A percentile compares a stretch with the other conserved stretches of the same genome.
Evolutionary conservation across 2,329 filamentous ascomycete species (phyloP).

Genomic region (Oidium heveae): DNA sequence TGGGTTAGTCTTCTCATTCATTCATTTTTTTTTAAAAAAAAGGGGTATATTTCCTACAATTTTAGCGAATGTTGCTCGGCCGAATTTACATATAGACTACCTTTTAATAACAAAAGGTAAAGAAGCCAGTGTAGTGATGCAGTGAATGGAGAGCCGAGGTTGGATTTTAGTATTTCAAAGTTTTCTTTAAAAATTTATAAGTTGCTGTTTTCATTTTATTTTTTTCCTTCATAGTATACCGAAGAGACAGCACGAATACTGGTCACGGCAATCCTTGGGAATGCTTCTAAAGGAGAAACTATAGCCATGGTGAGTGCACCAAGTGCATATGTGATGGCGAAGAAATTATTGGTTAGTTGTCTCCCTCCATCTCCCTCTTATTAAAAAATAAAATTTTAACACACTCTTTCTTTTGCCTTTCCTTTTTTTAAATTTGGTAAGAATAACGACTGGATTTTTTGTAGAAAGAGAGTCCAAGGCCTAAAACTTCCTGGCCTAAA

Average conservation of each 20-base stretch:
- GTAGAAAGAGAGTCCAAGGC: background rate
- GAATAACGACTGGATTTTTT: background rate
- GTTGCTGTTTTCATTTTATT: background rate
- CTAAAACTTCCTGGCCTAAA: constrained; percentile 22
- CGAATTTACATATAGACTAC: too few relatives aligned
- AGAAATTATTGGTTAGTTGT: constrained; percentile 35
- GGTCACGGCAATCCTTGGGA: constrained; percentile 39
- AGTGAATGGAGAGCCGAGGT: too few relatives aligned
- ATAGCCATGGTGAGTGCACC: constrained; percentile 52
- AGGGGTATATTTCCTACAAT: too few relatives aligned
- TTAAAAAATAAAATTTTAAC: background rate
- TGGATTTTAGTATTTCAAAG: too few relatives aligned
- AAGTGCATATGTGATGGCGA: constrained; percentile 52
- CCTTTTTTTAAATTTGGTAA: background rate
- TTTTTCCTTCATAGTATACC: constrained; percentile 26
- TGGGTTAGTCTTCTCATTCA: constrained; percentile 21
- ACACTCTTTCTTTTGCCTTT: background rate
- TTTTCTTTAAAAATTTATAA: too few relatives aligned
- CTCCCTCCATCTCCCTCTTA: too few relatives aligned
- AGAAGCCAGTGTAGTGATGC: too few relatives aligned
- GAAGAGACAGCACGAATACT: constrained; percentile 41
- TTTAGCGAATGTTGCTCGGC: too few relatives aligned
- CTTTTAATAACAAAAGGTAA: too few relatives aligned
- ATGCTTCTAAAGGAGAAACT: constrained; percentile 20
- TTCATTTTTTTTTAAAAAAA: too few relatives aligned